A percentile compares a stretch with the other conserved stretches of the same genome.
phyloP scores from a whole-genome alignment of 164 flowering plant genomes.

The Vitis rotundifolia region DNA sequence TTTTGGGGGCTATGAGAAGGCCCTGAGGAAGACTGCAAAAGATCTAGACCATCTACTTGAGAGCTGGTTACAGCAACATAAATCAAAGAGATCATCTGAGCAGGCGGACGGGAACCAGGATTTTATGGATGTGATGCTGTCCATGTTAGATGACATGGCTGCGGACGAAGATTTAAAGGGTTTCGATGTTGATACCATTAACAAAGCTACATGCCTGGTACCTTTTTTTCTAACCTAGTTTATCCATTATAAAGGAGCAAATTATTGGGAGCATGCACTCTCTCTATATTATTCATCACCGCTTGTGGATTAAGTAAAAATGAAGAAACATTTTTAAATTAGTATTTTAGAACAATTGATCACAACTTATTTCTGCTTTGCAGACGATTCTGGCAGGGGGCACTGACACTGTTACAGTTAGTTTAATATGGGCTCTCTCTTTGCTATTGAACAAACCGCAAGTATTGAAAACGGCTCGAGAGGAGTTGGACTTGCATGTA shows the following conservation, averaged over 20 bases:
- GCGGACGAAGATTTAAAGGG: conserved; percentile 1
- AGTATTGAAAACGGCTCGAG: conserved; percentile 21
- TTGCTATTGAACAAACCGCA: conserved; percentile 29
- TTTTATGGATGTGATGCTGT: conserved; percentile 29
- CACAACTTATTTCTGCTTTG: not conserved
- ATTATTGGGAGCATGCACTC: too few species aligned
- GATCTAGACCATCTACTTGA: conserved; percentile 22
- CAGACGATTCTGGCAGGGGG: conserved; percentile 16
- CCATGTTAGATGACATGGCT: conserved; percentile 5
- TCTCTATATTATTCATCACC: not conserved
- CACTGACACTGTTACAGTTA: conserved; percentile 16
- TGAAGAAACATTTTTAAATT: not conserved
- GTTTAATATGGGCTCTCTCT: conserved; percentile 28
- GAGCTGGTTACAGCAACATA: conserved; percentile 36
- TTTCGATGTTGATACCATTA: conserved; percentile 18
- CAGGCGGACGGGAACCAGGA: conserved; percentile 17
- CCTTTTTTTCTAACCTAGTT: not conserved
- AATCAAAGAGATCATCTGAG: not conserved
- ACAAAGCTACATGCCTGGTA: conserved; percentile 35
- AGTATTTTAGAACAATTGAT: too few species aligned
- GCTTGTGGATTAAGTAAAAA: not conserved
- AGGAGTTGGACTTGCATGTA: conserved; percentile 31
- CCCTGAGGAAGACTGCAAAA: conserved; percentile 30
- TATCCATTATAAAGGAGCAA: not conserved
- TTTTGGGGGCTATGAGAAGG: conserved; percentile 31